Evolutionary conservation across 257 asterid species (phyloP).

Genomic region (Eustoma russellianum): DNA sequence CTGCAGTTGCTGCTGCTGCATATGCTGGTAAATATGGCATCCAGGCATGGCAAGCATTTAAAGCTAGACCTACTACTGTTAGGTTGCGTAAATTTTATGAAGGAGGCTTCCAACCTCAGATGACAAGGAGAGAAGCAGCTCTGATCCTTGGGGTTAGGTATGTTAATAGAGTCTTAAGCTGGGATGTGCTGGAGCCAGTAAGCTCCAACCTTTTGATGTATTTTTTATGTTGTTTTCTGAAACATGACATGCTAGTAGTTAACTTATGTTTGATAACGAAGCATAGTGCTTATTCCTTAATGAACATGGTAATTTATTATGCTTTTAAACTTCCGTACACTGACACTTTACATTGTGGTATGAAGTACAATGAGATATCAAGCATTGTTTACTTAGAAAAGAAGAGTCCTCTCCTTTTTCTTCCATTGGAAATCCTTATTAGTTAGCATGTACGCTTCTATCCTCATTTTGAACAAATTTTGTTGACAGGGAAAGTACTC

Average conservation of each 20-base stretch:
- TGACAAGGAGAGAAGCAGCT: constrained; percentile 86
- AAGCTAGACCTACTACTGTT: constrained; percentile 73
- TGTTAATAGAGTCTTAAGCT: neutral
- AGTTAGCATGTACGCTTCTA: too few species aligned
- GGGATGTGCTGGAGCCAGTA: neutral
- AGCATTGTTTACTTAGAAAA: too few species aligned
- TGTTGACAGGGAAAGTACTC: constrained; percentile 53
- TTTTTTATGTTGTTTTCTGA: neutral
- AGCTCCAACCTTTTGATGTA: neutral
- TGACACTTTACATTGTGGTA: too few species aligned
- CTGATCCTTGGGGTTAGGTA: constrained; percentile 87
- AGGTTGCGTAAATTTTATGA: constrained; percentile 75
- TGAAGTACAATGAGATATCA: too few species aligned
- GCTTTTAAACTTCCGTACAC: too few species aligned
- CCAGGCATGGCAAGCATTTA: constrained; percentile 80
- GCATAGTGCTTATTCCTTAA: too few species aligned
- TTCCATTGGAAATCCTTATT: too few species aligned
- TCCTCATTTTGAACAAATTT: neutral
- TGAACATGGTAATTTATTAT: too few species aligned
- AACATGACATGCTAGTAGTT: neutral
- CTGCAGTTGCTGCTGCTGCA: constrained; percentile 71
- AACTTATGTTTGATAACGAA: too few species aligned
- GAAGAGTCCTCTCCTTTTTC: too few species aligned
- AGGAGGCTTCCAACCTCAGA: constrained; percentile 85
- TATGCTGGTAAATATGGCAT: constrained; percentile 68